A percentile compares a stretch with the other conserved stretches of the same genome.
Conservation (phyloP, 2,329 filamentous ascomycete genomes). For the Exophiala alcalophila region DNA sequence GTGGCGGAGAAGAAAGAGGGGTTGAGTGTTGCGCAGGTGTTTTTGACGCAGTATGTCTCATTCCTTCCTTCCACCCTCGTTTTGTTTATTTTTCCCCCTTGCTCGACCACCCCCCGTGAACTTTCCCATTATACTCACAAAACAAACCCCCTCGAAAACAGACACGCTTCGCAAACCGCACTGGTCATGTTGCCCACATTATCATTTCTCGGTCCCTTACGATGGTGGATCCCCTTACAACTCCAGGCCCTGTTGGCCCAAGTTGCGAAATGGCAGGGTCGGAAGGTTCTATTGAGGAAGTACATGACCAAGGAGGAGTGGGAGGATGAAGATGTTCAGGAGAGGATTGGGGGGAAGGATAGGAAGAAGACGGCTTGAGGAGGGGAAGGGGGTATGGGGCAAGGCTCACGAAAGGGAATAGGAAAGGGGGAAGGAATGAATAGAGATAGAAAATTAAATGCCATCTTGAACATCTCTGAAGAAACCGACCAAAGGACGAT, state of each 20-base stretch:
- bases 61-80: background rate
- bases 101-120: background rate
- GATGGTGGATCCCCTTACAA: slow-evolving; percentile 22
- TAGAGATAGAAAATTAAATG: no score
- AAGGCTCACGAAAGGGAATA: no score
- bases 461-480: no score
- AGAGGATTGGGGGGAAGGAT: slow-evolving; percentile 2
- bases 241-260: slow-evolving; percentile 14
- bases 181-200: slow-evolving; percentile 63
- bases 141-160: background rate
- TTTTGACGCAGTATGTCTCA: slow-evolving; percentile 20
- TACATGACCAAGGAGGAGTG: slow-evolving; percentile 18
- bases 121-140: background rate
- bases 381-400: no score
- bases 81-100: background rate
- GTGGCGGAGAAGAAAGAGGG: slow-evolving; percentile 14
- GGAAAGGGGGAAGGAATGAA: no score
- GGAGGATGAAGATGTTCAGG: slow-evolving; percentile 13
- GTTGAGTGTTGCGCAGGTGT: slow-evolving; percentile 14
- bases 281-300: slow-evolving; percentile 13
- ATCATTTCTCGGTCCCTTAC: slow-evolving; percentile 18
- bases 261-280: slow-evolving; percentile 17
- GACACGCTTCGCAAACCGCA: slow-evolving; percentile 48
- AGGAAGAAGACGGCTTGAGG: slow-evolving; percentile 3
- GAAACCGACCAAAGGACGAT: no score